Base-by-base conservation (phyloP, 1,284 basidiomycete species). In the Ustilago loliicola region DNA sequence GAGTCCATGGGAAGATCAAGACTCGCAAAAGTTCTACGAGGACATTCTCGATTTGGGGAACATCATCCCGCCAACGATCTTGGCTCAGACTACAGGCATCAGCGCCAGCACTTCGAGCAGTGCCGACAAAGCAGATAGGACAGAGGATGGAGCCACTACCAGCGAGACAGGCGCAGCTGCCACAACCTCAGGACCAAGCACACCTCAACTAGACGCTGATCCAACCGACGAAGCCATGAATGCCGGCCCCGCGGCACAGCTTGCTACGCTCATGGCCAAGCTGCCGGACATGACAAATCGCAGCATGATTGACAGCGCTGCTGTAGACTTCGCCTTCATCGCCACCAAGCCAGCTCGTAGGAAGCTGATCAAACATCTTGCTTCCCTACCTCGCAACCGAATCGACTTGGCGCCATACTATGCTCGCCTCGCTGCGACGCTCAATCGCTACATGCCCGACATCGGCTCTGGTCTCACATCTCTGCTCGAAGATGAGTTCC, bases 271-370 rank as follows among this genome's bases (percentile, higher is more conserved):
- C n/a, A 91, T 99, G 48, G 92, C 93, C n/a, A 92, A 94, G 19
- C 89, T 99, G 29, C 93, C 96, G 0, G 95, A 98, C 84, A 93
- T 94, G 25, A 96, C 93, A 8, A 98, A 96, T 84, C 91, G 94
- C n/a, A 90, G 91, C 4, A 88, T 95, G 81, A 94, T 99, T 65
- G 97, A 99, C 85, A 94, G 96, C 86, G 92, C 93, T 21, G 95
- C 96, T 0, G 91, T 98, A 40, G 96, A 99, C 77, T 98, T 99
- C 86, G 94, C 95, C 0, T 95, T 96, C 84, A 88, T 98, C 67
- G 98, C 98, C 85, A 96, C 94, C 50, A 98, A 98, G 87, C 94
- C 95, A 13, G 94, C 95, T 2, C 89, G 97, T 72, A 96, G 95
- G 83, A 89, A 96, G 57, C 89, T 98, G 29, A 89, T 94, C 79